phyloP scores from a whole-genome alignment of 164 flowering plant genomes.

The Tetracentron sinense region DNA sequence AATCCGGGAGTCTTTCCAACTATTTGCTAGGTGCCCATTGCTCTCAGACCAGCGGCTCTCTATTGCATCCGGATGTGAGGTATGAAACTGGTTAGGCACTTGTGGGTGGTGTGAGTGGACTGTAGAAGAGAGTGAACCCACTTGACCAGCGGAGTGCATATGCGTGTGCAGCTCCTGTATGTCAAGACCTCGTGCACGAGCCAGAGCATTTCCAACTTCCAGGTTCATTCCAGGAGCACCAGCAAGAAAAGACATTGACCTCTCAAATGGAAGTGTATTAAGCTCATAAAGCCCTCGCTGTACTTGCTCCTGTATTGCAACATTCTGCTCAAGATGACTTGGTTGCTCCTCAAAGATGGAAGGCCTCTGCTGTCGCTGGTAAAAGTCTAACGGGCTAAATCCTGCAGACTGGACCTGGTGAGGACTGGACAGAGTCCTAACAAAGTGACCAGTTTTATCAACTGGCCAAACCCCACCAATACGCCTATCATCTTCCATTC shows the following conservation, averaged over 20 bases:
- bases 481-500: constrained; percentile 60
- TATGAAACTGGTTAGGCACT: constrained; percentile 39
- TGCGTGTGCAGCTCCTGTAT: constrained; percentile 44
- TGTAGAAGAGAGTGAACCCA: constrained; percentile 35
- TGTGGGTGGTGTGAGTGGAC: constrained; percentile 34
- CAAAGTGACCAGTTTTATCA: constrained; percentile 51
- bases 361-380: constrained; percentile 50
- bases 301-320: constrained; percentile 46
- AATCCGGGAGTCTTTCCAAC: constrained; percentile 48
- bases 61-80: constrained; percentile 36
- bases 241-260: constrained; percentile 43
- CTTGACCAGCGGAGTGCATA: constrained; percentile 40
- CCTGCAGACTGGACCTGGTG: constrained; percentile 42
- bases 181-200: constrained; percentile 47
- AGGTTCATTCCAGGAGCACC: constrained; percentile 46
- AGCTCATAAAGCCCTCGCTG: constrained; percentile 58
- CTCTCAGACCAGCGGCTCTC: constrained; percentile 50
- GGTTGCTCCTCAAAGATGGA: constrained; percentile 40
- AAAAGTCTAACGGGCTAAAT: constrained; percentile 39
- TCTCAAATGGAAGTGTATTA: constrained; percentile 46
- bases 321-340: constrained; percentile 49
- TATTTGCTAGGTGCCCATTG: constrained; percentile 41
- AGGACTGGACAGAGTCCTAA: constrained; percentile 30
- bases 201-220: constrained; percentile 45
- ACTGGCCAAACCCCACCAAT: constrained; percentile 51